Conservation (phyloP, 176 grass and related monocot species). For the Oryza nivara region DNA sequence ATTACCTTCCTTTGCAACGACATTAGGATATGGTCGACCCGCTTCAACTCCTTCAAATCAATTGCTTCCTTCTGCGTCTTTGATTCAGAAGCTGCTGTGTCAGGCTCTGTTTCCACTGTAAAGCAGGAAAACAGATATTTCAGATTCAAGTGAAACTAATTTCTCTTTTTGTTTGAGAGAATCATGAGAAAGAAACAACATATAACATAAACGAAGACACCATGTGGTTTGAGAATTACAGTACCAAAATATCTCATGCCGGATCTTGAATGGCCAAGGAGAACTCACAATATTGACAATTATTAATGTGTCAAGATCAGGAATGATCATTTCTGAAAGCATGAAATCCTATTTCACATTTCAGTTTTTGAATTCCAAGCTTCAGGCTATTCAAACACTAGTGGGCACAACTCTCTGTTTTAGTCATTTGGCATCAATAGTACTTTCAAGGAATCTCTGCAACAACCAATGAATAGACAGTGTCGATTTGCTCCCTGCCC, state of each 20-base stretch:
- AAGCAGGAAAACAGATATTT: conserved; percentile 25
- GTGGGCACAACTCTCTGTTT: not conserved
- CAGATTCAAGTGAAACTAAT: conserved; percentile 7
- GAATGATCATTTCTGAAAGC: not conserved
- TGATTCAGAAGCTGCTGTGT: conserved; percentile 59
- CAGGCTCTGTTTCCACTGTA: conserved; percentile 74
- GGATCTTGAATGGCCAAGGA: conserved; percentile 9
- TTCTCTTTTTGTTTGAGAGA: not conserved
- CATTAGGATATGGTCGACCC: conserved; percentile 84
- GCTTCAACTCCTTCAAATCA: conserved; percentile 87
- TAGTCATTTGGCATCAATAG: not conserved
- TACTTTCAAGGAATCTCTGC: not conserved
- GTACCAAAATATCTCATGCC: conserved; percentile 20
- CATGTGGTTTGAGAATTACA: conserved; percentile 8
- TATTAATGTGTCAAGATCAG: not conserved
- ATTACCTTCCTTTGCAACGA: conserved; percentile 83
- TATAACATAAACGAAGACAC: not conserved
- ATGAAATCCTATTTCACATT: not conserved
- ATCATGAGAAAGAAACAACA: conserved; percentile 7
- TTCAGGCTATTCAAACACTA: not conserved
- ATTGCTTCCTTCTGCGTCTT: conserved; percentile 84
- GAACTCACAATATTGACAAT: not conserved
- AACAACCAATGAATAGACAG: not conserved
- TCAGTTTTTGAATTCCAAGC: conserved; percentile 13
- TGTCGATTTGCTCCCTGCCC: not conserved